These are phyloP conservation scores for Colletotrichum tanaceti DNA, from an alignment of 2,329 filamentous ascomycete genomes.

Conservation along the genomic window DNA sequence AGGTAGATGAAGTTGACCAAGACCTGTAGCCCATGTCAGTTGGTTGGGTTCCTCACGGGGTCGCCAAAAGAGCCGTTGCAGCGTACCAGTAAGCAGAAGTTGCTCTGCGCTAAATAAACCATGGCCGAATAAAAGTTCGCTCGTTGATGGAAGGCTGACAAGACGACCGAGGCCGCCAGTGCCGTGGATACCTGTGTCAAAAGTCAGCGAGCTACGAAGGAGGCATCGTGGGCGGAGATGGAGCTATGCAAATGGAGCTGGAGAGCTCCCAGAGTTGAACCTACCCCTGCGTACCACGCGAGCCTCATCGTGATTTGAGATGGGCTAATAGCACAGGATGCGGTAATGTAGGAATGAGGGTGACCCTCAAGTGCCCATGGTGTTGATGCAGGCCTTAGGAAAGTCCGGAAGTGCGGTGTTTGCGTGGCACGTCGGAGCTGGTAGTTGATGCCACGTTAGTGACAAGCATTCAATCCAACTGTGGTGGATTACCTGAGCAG, in stretches of 20 bases:
- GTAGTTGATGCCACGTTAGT: slow-evolving; percentile 50
- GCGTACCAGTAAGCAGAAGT: slow-evolving; percentile 89
- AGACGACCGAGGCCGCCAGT: slow-evolving; percentile 83
- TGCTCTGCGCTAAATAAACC: slow-evolving; percentile 96
- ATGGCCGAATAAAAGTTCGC: slow-evolving; percentile 99
- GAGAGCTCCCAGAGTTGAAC: slow-evolving; percentile 44
- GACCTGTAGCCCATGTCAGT: slow-evolving; percentile 66
- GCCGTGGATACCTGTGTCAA: slow-evolving; percentile 77
- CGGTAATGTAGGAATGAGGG: slow-evolving; percentile 40
- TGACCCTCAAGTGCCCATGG: slow-evolving; percentile 52
- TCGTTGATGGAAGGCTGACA: slow-evolving; percentile 93
- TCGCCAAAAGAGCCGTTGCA: not conserved
- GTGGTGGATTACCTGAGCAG: slow-evolving; percentile 40
- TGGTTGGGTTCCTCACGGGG: not conserved
- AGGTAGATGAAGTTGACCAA: slow-evolving; percentile 91
- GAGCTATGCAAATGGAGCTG: slow-evolving; percentile 16
- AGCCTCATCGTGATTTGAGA: slow-evolving; percentile 65
- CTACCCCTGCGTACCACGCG: slow-evolving; percentile 71
- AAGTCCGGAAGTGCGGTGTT: slow-evolving; percentile 26
- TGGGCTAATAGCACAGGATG: slow-evolving; percentile 32
- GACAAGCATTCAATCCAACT: slow-evolving; percentile 37
- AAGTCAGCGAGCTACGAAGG: slow-evolving; percentile 36
- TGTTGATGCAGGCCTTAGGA: slow-evolving; percentile 42
- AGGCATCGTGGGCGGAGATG: not conserved
- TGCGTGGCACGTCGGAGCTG: slow-evolving; percentile 34